These are phyloP conservation scores for Ceratocystis lukuohia DNA, from an alignment of 2,329 filamentous ascomycete species.

Conservation along the genomic window DNA sequence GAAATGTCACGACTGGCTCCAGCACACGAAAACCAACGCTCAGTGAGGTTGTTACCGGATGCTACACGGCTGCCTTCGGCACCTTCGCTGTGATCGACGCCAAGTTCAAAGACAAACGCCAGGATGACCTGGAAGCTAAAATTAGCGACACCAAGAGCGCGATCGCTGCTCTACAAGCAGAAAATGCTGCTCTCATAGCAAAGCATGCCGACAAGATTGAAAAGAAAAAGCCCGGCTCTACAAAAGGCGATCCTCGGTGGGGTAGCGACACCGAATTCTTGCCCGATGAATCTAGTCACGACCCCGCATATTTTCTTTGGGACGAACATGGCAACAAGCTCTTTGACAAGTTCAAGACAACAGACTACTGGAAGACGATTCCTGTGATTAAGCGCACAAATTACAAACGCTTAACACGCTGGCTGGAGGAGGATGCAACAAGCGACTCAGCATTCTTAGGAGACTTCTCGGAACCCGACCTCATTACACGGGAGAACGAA, in stretches of 20 bases:
- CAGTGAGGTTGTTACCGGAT: constrained; percentile 48
- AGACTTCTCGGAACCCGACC: constrained; percentile 10
- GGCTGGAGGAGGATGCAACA: constrained; percentile 12
- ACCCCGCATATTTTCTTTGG: constrained; percentile 18
- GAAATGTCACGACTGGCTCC: constrained; percentile 31
- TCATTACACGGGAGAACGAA: constrained; percentile 9
- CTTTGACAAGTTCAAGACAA: constrained; percentile 13
- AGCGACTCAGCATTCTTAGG: not conserved
- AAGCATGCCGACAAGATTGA: constrained; percentile 15
- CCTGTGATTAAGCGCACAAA: constrained; percentile 18
- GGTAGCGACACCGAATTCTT: constrained; percentile 13
- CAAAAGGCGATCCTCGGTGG: constrained; percentile 3
- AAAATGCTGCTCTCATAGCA: constrained; percentile 17
- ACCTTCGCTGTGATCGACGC: constrained; percentile 51
- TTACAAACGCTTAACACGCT: constrained; percentile 16
- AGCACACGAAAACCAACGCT: constrained; percentile 37
- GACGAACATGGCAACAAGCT: constrained; percentile 15
- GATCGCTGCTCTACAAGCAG: constrained; percentile 18
- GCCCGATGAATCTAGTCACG: constrained; percentile 15
- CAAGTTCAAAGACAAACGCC: constrained; percentile 42
- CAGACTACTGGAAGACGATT: constrained; percentile 16
- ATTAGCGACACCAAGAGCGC: constrained; percentile 23
- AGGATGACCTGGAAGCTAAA: constrained; percentile 46
- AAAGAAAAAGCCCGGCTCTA: not conserved
- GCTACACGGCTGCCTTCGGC: constrained; percentile 54